These are phyloP conservation scores for Liquidambar formosana DNA, from an alignment of 164 flowering plant species.

Conservation along the genomic window DNA sequence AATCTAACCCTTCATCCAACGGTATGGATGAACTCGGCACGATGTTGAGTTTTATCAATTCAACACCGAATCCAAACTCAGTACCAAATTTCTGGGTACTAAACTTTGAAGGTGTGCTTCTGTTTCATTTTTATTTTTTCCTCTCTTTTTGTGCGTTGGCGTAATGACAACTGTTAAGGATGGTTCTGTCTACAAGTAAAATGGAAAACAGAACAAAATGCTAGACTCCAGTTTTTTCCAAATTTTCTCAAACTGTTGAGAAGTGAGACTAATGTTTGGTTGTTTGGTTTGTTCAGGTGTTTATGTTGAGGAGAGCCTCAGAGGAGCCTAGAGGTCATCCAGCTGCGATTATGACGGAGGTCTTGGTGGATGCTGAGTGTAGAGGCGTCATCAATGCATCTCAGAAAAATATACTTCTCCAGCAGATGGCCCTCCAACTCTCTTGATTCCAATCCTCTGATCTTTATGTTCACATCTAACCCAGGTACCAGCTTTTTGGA, in stretches of 20 bases:
- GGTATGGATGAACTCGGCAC: no score
- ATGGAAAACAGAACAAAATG: no score
- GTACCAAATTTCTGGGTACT: no score
- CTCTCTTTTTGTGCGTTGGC: no score
- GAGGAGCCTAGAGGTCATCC: slow-evolving; percentile 79
- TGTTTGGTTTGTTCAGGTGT: slow-evolving; percentile 37
- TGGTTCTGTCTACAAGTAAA: no score
- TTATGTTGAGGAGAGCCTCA: slow-evolving; percentile 67
- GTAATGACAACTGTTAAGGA: no score
- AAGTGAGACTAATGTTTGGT: slow-evolving; percentile 1
- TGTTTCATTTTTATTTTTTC: no score
- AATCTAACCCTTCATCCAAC: no score
- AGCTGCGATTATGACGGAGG: slow-evolving; percentile 73
- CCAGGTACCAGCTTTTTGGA: neutral
- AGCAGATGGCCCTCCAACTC: slow-evolving; percentile 70
- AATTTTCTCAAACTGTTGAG: neutral
- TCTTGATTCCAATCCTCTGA: slow-evolving; percentile 28
- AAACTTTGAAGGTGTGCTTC: no score
- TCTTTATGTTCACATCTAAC: neutral
- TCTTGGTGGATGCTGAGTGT: slow-evolving; percentile 68
- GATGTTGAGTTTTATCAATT: no score
- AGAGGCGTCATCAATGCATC: slow-evolving; percentile 65
- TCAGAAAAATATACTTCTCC: slow-evolving; percentile 67
- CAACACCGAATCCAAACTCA: no score
- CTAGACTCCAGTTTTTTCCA: neutral